These are phyloP conservation scores for Dryas integrifolia DNA, from an alignment of 331 rosid genomes.

Conservation along the genomic window DNA sequence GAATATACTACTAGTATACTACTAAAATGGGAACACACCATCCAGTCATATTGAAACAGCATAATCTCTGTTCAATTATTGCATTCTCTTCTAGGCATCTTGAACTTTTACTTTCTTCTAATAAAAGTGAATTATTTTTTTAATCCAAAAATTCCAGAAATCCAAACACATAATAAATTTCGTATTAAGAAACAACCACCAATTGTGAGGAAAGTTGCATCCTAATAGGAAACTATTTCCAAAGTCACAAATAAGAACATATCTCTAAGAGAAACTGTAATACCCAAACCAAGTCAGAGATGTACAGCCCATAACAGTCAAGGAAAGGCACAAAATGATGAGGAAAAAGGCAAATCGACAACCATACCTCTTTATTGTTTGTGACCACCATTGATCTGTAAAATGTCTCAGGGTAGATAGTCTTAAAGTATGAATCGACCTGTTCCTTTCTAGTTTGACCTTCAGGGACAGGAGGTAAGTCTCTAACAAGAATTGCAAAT, in stretches of 20 bases:
- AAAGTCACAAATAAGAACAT: neutral
- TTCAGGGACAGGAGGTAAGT: conserved; percentile 59
- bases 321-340: neutral
- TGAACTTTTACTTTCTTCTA: neutral
- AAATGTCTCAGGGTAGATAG: conserved; percentile 65
- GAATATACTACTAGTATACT: neutral
- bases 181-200: neutral
- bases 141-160: neutral
- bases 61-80: neutral
- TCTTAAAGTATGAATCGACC: conserved; percentile 60
- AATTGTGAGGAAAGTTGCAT: neutral
- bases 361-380: conserved; percentile 64
- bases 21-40: neutral
- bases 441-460: conserved; percentile 74
- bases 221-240: neutral
- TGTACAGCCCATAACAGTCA: neutral
- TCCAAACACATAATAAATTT: neutral
- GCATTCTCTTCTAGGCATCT: neutral
- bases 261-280: conserved; percentile 7
- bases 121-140: neutral
- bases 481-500: conserved; percentile 83
- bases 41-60: neutral
- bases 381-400: conserved; percentile 83
- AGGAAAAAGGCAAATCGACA: neutral
- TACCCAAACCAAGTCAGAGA: neutral